These are phyloP conservation scores for Bolboschoenoplectus hybrid DNA, from an alignment of 202 grass and related monocot species.

Conservation along the genomic window DNA sequence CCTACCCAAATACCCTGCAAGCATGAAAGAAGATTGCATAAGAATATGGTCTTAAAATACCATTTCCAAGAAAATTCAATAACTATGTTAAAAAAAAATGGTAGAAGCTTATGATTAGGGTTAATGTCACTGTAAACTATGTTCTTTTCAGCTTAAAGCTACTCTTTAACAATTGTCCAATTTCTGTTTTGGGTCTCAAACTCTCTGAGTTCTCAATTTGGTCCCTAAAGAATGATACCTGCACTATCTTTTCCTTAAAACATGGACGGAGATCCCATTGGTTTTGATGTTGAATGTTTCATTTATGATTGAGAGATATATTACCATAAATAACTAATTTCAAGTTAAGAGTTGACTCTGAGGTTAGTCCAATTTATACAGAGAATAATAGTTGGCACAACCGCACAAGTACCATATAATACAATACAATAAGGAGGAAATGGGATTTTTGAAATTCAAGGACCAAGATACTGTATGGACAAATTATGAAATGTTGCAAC, in stretches of 20 bases:
- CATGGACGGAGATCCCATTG: background rate
- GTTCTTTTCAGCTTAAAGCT: background rate
- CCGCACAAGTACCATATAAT: background rate
- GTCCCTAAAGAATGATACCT: background rate
- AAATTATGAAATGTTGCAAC: background rate
- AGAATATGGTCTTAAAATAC: background rate
- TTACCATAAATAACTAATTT: background rate
- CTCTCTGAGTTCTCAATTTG: background rate
- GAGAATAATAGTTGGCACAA: background rate
- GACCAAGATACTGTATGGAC: background rate
- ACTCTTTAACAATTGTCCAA: background rate
- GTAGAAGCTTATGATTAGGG: background rate
- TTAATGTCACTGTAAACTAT: conserved; percentile 6
- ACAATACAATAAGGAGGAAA: background rate
- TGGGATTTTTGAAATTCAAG: background rate
- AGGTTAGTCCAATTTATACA: background rate
- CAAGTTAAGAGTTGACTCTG: background rate
- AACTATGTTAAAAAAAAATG: background rate
- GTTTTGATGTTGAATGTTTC: background rate
- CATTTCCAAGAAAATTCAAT: background rate
- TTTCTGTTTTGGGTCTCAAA: background rate
- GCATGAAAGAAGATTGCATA: conserved; percentile 16
- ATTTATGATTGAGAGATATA: background rate
- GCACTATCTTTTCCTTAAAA: background rate
- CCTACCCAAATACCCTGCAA: conserved; percentile 87